Percentiles rank a stretch among this genome's conserved stretches.
These are phyloP conservation scores for Ustilago shanxiensis DNA, from an alignment of 1,284 basidiomycete species.

Conservation along the genomic window DNA sequence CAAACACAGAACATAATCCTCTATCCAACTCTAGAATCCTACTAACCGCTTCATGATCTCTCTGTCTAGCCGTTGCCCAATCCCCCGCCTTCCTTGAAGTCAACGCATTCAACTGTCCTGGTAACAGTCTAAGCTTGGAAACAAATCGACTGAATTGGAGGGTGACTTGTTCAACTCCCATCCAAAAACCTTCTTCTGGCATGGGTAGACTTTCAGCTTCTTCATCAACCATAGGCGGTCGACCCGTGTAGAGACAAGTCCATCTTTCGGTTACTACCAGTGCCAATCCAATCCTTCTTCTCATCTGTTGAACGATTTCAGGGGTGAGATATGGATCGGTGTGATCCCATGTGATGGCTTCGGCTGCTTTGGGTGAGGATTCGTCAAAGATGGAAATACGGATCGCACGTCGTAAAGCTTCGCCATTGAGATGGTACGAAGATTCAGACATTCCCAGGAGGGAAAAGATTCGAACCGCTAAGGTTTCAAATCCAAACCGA, in stretches of 20 bases:
- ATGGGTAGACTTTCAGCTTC: slow-evolving; percentile 19
- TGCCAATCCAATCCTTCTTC: slow-evolving; percentile 20
- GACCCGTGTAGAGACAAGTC: slow-evolving; percentile 27
- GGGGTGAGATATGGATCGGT: slow-evolving; percentile 17
- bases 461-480: slow-evolving; percentile 23
- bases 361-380: slow-evolving; percentile 7
- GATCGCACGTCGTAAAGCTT: slow-evolving; percentile 32
- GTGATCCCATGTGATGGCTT: not conserved
- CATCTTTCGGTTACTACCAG: slow-evolving; percentile 31
- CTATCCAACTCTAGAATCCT: slow-evolving; percentile 29
- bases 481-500: slow-evolving; percentile 35
- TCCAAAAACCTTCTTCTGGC: slow-evolving; percentile 7
- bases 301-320: slow-evolving; percentile 24
- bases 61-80: slow-evolving; percentile 21
- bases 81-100: slow-evolving; percentile 26
- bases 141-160: slow-evolving; percentile 17
- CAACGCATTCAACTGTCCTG: slow-evolving; percentile 14
- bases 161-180: slow-evolving; percentile 10
- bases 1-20: slow-evolving; percentile 23
- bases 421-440: slow-evolving; percentile 31
- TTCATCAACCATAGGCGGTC: slow-evolving; percentile 41
- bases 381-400: slow-evolving; percentile 33
- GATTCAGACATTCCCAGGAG: slow-evolving; percentile 33
- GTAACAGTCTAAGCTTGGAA: slow-evolving; percentile 13
- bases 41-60: slow-evolving; percentile 32